phyloP scores from a whole-genome alignment of 2,329 filamentous ascomycete genomes.

The Pseudogymnoascus sp. region DNA sequence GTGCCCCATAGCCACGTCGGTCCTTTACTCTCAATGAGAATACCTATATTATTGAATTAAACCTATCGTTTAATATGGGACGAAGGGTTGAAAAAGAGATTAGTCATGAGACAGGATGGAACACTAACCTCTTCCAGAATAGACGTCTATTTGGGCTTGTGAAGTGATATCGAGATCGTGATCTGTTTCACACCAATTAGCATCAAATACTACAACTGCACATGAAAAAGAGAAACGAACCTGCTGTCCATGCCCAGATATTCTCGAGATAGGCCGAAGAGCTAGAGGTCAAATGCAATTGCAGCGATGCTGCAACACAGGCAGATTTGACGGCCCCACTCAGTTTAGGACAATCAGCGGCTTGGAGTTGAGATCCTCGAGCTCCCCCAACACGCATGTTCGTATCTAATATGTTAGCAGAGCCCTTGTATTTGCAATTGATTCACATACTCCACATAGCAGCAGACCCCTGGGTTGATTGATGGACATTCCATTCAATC shows the following conservation, averaged over 20 bases:
- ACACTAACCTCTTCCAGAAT: slow-evolving; percentile 27
- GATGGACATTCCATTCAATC: slow-evolving; percentile 56
- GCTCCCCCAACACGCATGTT: slow-evolving; percentile 34
- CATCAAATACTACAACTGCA: no score
- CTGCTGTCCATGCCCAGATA: slow-evolving; percentile 38
- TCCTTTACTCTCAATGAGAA: slow-evolving; percentile 42
- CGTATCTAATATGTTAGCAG: slow-evolving; percentile 35
- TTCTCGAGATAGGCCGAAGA: slow-evolving; percentile 38
- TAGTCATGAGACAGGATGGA: no score
- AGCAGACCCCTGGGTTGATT: slow-evolving; percentile 36
- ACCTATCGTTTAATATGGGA: slow-evolving; percentile 1
- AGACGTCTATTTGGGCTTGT: slow-evolving; percentile 29
- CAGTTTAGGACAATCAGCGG: slow-evolving; percentile 42
- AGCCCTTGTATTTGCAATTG: no score
- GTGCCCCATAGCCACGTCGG: slow-evolving; percentile 56
- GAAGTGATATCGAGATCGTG: slow-evolving; percentile 29
- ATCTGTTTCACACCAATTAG: slow-evolving; percentile 20
- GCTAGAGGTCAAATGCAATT: slow-evolving; percentile 26
- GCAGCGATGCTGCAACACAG: slow-evolving; percentile 27
- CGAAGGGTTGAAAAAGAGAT: no score
- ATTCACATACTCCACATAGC: slow-evolving; percentile 35
- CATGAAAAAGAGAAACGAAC: slow-evolving; percentile 23
- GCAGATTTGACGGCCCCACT: slow-evolving; percentile 24
- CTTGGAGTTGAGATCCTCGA: slow-evolving; percentile 36
- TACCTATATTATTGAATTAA: slow-evolving; percentile 39